Conservation (phyloP, 345 rosid species). For the Populus davidiana region DNA sequence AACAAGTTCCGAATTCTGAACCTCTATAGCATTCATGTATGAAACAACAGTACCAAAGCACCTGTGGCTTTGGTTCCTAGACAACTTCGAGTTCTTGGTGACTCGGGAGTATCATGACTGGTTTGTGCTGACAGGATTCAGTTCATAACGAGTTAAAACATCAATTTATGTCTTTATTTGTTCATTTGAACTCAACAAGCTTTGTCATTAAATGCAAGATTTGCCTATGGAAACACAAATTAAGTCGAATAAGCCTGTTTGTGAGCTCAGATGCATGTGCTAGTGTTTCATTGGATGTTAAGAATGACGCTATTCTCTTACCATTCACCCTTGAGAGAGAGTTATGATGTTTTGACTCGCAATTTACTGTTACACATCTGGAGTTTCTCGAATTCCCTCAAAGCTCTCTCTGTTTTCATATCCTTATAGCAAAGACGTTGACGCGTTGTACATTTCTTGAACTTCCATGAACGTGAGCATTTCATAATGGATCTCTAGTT, state of each 20-base stretch:
- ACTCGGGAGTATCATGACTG: neutral
- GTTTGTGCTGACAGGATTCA: neutral
- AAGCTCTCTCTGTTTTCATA: neutral
- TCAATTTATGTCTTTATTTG: neutral
- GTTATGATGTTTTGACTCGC: neutral
- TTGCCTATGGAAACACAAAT: neutral
- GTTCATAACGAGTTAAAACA: neutral
- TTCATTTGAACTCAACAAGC: neutral
- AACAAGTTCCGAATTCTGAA: no score
- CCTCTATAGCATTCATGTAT: no score
- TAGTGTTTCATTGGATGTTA: neutral
- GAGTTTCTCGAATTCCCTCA: neutral
- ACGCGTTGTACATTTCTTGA: neutral
- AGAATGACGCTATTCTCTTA: neutral
- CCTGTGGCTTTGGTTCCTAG: conserved; percentile 1
- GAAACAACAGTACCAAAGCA: neutral
- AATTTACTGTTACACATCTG: neutral
- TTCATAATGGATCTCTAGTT: neutral
- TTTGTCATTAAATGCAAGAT: neutral
- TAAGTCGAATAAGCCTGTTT: neutral
- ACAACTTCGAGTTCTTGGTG: neutral
- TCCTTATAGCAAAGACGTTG: conserved; percentile 67
- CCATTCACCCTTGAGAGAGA: neutral
- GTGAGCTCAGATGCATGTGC: neutral
- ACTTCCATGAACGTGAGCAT: neutral